Conservation (phyloP, 305 asterid genomes). For the Euphrasia arctica region DNA sequence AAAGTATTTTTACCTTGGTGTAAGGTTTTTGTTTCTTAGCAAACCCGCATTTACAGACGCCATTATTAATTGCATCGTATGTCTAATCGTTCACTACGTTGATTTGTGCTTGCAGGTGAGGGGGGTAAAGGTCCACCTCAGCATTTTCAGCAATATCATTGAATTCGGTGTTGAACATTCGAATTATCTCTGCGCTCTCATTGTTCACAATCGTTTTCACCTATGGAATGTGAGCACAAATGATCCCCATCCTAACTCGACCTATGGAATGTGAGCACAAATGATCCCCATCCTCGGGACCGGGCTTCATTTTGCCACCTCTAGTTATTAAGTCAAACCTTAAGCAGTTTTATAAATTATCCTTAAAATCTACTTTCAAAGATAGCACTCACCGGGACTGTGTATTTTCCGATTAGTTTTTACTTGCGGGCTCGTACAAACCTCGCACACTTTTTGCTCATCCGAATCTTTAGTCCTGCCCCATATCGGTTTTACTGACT, state of each 20-base stretch:
- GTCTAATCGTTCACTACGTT: slow-evolving; percentile 69
- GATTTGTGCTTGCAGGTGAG: slow-evolving; percentile 64
- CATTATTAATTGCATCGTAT: slow-evolving; percentile 78
- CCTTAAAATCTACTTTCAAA: not conserved
- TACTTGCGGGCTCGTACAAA: slow-evolving; percentile 78
- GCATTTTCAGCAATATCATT: slow-evolving; percentile 73
- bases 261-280: too few species aligned
- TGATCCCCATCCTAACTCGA: slow-evolving; percentile 72
- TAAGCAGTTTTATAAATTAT: not conserved
- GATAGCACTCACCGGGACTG: slow-evolving; percentile 69
- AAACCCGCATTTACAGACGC: slow-evolving; percentile 90
- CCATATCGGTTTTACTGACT: slow-evolving; percentile 89
- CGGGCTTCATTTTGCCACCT: too few species aligned
- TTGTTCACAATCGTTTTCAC: slow-evolving; percentile 71
- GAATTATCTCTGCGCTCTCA: slow-evolving; percentile 87
- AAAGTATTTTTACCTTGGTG: slow-evolving; percentile 49
- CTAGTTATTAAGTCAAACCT: too few species aligned
- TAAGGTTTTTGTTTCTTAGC: slow-evolving; percentile 92
- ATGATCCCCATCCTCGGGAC: too few species aligned
- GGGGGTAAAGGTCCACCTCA: slow-evolving; percentile 72
- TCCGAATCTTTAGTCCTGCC: slow-evolving; percentile 86
- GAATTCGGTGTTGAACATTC: slow-evolving; percentile 92
- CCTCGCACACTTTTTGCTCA: slow-evolving; percentile 76
- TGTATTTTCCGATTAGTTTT: slow-evolving; percentile 79
- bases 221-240: too few species aligned